Evolutionary conservation across 257 asterid species (phyloP), one percentile per base, ranked within the genome.

Genomic region (Scutellaria galericulata): DNA sequence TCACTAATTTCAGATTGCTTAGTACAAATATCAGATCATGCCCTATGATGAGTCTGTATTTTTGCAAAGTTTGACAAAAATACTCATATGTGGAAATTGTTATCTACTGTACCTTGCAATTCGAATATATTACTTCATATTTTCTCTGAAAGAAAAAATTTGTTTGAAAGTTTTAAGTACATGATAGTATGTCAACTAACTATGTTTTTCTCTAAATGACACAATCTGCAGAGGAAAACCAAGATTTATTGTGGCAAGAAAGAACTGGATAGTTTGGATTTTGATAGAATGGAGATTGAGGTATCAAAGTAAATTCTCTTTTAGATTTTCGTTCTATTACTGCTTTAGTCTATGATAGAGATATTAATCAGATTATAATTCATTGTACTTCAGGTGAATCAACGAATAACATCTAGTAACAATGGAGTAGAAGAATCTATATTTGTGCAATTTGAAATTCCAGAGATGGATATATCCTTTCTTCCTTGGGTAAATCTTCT

Each of bases 381-480:
- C 45, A 45, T 71, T 47, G 65, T 27, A 37, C 74, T 75, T 52
- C 87, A 86, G 93, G 86, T 61, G 81, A 83, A 80, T 70, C 82
- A 64, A 78, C 85, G 57, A 55, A 47, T 59, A 65, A 45, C 69
- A 74, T 73, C 66, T 55, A 71, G 69, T 70, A 62, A 39, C 59
- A 77, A 73, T 69, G 79, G 66, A 68, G 81, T 56, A 47, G 71
- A 75, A 74, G 78, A 37, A 31, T 62, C 72, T 70, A 55, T 79
- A 31, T 79, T 80, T 72, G 15, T 80, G 80, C 88, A 83, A 42
- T 92, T 90, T 83, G 99, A 95, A 79, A 76, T 88, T 76, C 89
- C 90, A 20, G 91, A 83, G 86, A 78, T 89, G 82, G 83, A 87
- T 66, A 35, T 65, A 7, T 77, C 86, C 51, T 71, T 73, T 70